phyloP scores from a whole-genome alignment of 345 rosid species.

The Sisymbrium irio region DNA sequence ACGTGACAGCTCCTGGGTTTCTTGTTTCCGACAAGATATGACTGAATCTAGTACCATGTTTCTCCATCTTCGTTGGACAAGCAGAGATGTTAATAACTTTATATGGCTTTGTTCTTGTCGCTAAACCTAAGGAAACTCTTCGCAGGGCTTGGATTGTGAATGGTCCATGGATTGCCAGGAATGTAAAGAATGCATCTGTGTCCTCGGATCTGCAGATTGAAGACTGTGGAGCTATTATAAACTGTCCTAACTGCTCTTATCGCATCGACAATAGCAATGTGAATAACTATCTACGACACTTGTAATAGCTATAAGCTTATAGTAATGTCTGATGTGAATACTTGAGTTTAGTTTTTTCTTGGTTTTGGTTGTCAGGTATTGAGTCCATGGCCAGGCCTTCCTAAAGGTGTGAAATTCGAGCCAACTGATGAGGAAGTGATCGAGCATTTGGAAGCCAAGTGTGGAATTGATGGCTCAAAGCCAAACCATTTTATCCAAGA shows the following conservation, averaged over 20 bases:
- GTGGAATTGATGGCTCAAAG: constrained; percentile 51
- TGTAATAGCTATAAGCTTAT: not conserved
- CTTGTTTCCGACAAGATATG: not conserved
- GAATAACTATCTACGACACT: not conserved
- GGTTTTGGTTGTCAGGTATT: constrained; percentile 39
- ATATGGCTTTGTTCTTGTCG: not conserved
- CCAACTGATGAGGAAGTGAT: constrained; percentile 76
- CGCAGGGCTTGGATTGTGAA: constrained; percentile 76
- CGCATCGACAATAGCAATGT: constrained; percentile 69
- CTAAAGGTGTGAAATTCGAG: constrained; percentile 87
- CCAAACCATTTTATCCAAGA: constrained; percentile 56
- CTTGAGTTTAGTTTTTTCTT: not conserved
- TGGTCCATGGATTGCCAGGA: constrained; percentile 61
- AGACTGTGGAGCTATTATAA: constrained; percentile 57
- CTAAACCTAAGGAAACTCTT: not conserved
- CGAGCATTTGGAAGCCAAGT: constrained; percentile 76
- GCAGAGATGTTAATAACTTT: not conserved
- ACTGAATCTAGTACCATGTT: not conserved
- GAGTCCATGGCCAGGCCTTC: constrained; percentile 83
- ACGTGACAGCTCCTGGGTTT: not conserved
- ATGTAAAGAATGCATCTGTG: constrained; percentile 52
- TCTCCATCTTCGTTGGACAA: not conserved
- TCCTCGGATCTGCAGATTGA: constrained; percentile 43
- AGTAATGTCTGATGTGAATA: not conserved
- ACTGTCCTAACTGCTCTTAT: constrained; percentile 71